Base-by-base conservation (phyloP, 768 basidiomycete species). In the Mycena rebaudengoi region DNA sequence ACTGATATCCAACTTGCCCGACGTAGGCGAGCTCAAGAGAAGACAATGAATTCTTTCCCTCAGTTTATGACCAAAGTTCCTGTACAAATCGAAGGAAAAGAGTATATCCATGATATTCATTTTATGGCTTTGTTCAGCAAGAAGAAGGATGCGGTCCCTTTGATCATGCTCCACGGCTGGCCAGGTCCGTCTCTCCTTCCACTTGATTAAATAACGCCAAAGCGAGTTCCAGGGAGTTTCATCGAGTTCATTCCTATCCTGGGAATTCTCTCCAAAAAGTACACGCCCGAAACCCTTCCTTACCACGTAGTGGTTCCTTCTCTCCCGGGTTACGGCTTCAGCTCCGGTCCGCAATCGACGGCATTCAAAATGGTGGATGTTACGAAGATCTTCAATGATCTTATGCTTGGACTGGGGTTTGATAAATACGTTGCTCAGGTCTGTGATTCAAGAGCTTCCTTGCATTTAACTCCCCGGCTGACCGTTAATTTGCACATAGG, bases 41-140 rank as follows among this genome's bases (percentile, higher is more conserved):
- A 55, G 40, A 55, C n/a, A 41, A 29, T 43, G 53, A 55, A 55
- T 44, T 55, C 53, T 55, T 44, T 55, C 28, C 53, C 53, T 55
- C 53, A 55, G 28, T 55, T 44, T 33, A 55, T 55, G 53, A 25
- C 41, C 41, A 55, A 33, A 55, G 30, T 55, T 55, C 53, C 53
- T 18, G 30, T 55, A 32, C 53, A 55, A 44, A 55, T 55, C 30
- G n/a, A 32, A 55, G 53, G 53, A 32, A 55, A 55, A 44, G 53
- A 55, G 53, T 55, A 55, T 55, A 55, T 55, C 53, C 53, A 55
- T 55, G 53, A 55, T 16, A 55, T 55, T 12, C 53, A 55, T 55
- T 55, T 44, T 41, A 44, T 55, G 53, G 53, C 53, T 30, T 33
- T 55, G 41, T 55, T 55, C 53, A 55, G 53, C 53, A 55, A 55